Evolutionary conservation across 768 basidiomycete species (phyloP).

Genomic region (Lactarius deliciosus): DNA sequence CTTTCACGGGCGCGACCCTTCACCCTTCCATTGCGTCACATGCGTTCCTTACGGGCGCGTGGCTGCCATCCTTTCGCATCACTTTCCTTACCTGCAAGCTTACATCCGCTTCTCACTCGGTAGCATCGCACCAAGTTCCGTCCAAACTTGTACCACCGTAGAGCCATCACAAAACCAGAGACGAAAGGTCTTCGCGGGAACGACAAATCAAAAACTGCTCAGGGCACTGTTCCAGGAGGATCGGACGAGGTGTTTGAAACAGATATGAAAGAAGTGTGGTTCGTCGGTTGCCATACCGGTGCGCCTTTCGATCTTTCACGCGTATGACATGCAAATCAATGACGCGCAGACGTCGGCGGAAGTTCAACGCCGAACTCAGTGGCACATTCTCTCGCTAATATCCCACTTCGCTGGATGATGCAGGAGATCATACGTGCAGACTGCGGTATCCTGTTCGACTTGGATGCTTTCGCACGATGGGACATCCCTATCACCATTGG

Average conservation of each 20-base stretch:
- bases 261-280: conserved; percentile 28
- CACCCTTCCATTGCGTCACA: neutral
- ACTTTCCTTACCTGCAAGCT: neutral
- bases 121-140: conserved; percentile 67
- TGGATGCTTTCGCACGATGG: conserved; percentile 15
- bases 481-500: conserved; percentile 15
- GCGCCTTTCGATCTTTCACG: neutral
- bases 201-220: neutral
- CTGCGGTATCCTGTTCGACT: conserved; percentile 20
- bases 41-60: neutral
- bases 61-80: neutral
- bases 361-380: conserved; percentile 12
- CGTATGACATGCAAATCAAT: neutral
- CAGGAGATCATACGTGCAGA: conserved; percentile 18
- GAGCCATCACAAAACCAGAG: conserved; percentile 33
- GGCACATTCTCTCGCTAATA: conserved; percentile 20
- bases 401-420: conserved; percentile 30
- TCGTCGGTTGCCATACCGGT: conserved; percentile 29
- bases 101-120: neutral
- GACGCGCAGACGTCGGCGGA: conserved; percentile 25
- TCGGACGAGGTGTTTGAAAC: conserved; percentile 13
- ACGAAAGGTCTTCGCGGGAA: neutral
- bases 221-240: neutral
- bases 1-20: conserved; percentile 2
- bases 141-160: conserved; percentile 61